These are phyloP conservation scores for Saccharomycopsis javanensis DNA, from an alignment of 805 yeast species.

Conservation along the genomic window DNA sequence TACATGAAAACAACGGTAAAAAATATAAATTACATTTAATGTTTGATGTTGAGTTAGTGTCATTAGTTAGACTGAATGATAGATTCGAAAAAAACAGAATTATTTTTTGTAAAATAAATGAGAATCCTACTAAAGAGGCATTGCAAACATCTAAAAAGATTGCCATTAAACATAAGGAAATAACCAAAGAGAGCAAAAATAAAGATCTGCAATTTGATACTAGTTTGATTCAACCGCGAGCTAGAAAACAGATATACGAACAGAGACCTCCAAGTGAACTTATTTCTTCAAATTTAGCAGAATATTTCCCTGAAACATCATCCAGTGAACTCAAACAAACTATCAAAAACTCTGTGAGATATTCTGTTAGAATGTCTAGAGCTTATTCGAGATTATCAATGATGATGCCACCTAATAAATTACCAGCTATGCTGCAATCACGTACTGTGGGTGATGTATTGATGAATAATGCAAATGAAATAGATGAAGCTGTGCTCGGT, in stretches of 20 bases:
- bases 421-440: conserved; percentile 3
- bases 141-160: conserved; percentile 39
- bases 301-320: conserved; percentile 82
- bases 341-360: conserved; percentile 71
- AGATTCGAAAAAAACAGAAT: conserved; percentile 59
- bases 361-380: conserved; percentile 53
- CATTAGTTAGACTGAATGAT: conserved; percentile 70
- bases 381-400: conserved; percentile 18
- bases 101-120: conserved; percentile 55
- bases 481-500: conserved; percentile 31
- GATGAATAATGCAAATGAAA: conserved; percentile 33
- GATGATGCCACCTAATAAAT: conserved; percentile 7
- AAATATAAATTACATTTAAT: conserved; percentile 34
- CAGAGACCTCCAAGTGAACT: conserved; percentile 92
- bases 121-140: conserved; percentile 54
- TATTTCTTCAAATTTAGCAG: conserved; percentile 80
- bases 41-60: conserved; percentile 71
- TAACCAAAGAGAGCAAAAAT: conserved; percentile 13
- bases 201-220: conserved; percentile 17
- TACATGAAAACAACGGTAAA: conserved; percentile 31
- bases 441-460: conserved; percentile 40
- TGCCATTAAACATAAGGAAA: conserved; percentile 3
- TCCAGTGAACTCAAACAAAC: conserved; percentile 66
- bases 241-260: conserved; percentile 42
- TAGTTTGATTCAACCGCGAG: conserved; percentile 17